Conservation (phyloP, 345 rosid species). For the Lepidium africanum region DNA sequence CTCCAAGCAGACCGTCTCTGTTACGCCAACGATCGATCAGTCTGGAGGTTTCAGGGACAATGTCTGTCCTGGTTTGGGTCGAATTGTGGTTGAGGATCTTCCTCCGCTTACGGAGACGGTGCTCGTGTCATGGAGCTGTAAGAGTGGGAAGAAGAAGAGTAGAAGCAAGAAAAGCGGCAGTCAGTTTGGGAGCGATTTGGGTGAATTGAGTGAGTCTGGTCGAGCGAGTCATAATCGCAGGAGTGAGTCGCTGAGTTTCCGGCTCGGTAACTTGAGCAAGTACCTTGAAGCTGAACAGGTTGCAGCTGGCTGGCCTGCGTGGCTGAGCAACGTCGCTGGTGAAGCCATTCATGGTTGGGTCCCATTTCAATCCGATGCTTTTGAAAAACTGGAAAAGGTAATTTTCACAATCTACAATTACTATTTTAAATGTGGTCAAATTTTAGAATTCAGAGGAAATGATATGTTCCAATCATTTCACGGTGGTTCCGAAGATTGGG, state of each 20-base stretch:
- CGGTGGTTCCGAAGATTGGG: constrained; percentile 55
- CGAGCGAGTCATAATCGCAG: constrained; percentile 47
- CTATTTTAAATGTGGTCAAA: no score
- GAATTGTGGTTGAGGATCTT: constrained; percentile 10
- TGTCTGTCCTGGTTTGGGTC: constrained; percentile 18
- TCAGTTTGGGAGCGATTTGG: constrained; percentile 31
- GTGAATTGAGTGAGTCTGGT: constrained; percentile 74
- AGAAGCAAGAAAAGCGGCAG: constrained; percentile 31
- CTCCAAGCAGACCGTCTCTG: constrained; percentile 89
- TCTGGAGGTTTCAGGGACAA: constrained; percentile 52
- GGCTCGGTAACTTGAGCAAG: constrained; percentile 51
- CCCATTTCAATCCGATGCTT: constrained; percentile 74
- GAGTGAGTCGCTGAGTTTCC: constrained; percentile 72
- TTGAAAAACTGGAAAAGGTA: constrained; percentile 91
- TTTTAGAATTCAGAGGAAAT: neutral
- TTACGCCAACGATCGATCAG: constrained; percentile 81
- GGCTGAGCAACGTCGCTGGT: constrained; percentile 94
- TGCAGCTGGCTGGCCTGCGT: constrained; percentile 98
- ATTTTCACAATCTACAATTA: neutral
- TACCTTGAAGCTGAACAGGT: constrained; percentile 85
- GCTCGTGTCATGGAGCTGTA: constrained; percentile 27
- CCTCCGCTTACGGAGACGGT: constrained; percentile 16
- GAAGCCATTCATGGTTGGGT: constrained; percentile 98
- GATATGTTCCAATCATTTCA: neutral
- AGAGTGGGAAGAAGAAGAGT: constrained; percentile 28